Percentiles rank a stretch among this genome's conserved stretches.
Evolutionary conservation across 768 basidiomycete species (phyloP).

Genomic region (Pholiota molesta): DNA sequence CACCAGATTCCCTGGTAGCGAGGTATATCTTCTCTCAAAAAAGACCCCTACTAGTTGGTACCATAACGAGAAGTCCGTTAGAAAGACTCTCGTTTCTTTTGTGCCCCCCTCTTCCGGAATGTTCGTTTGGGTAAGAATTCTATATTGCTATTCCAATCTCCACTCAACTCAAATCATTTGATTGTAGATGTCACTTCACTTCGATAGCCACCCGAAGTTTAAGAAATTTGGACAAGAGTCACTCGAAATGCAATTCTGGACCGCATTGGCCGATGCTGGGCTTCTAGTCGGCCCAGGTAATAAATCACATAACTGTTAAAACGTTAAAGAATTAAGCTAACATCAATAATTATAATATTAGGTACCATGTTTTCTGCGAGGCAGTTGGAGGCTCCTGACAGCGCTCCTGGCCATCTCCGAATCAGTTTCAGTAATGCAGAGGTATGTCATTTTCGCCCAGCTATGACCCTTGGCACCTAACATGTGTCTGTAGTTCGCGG

Average conservation of each 20-base stretch:
- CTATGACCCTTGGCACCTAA: neutral
- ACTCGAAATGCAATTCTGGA: conserved; percentile 64
- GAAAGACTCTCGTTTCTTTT: conserved; percentile 55
- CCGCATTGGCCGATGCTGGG: conserved; percentile 57
- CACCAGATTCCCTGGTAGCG: conserved; percentile 35
- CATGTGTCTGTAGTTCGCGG: conserved; percentile 27
- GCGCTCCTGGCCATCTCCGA: conserved; percentile 53
- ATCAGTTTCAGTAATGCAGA: conserved; percentile 58
- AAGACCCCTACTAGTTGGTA: conserved; percentile 26
- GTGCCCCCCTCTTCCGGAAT: conserved; percentile 82
- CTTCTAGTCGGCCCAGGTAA: conserved; percentile 67
- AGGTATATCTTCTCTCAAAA: conserved; percentile 48
- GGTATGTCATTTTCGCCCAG: conserved; percentile 34
- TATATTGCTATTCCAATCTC: neutral
- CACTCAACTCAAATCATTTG: neutral
- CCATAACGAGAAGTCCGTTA: conserved; percentile 17
- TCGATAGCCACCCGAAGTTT: conserved; percentile 56
- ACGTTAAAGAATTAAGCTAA: neutral
- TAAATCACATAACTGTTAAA: neutral
- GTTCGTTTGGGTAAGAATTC: conserved; percentile 68
- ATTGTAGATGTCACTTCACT: conserved; percentile 60
- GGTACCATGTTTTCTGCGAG: conserved; percentile 47
- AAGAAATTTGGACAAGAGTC: conserved; percentile 38
- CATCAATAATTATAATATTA: conserved; percentile 13
- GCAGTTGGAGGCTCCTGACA: conserved; percentile 17